Evolutionary conservation across 495 filamentous ascomycete genomes (phyloP).

Genomic region (Terfezia boudieri): DNA sequence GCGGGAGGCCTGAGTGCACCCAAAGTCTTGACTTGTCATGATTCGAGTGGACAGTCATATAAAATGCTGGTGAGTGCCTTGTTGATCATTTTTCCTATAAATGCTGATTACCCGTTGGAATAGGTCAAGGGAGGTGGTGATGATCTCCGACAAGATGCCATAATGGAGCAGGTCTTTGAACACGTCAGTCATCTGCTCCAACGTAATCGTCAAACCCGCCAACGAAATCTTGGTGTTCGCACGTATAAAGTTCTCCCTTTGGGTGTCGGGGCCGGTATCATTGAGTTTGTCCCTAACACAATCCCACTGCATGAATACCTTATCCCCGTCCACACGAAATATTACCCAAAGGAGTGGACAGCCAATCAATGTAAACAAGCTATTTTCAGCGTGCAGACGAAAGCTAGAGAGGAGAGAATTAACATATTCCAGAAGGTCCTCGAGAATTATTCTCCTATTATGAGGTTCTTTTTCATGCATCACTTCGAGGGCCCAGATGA

Average conservation of each 20-base stretch:
- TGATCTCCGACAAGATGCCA: slow-evolving; percentile 93
- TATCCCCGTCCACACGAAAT: slow-evolving; percentile 68
- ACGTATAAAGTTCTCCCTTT: slow-evolving; percentile 94
- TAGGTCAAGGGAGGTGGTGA: slow-evolving; percentile 84
- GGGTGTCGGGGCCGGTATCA: slow-evolving; percentile 63
- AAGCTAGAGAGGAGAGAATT: slow-evolving; percentile 46
- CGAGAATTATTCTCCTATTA: slow-evolving; percentile 72
- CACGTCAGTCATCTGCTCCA: slow-evolving; percentile 79
- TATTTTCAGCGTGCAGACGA: slow-evolving; percentile 46
- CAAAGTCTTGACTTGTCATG: slow-evolving; percentile 66
- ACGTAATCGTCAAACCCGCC: slow-evolving; percentile 61
- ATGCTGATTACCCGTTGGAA: slow-evolving; percentile 1
- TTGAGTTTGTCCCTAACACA: slow-evolving; percentile 89
- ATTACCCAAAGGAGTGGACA: slow-evolving; percentile 70
- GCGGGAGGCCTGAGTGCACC: slow-evolving; percentile 79
- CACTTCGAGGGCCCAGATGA: slow-evolving; percentile 83
- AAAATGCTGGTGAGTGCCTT: slow-evolving; percentile 50
- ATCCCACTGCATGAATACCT: slow-evolving; percentile 76
- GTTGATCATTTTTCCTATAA: not conserved
- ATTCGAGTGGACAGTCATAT: slow-evolving; percentile 49
- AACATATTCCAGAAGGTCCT: slow-evolving; percentile 48
- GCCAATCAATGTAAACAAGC: slow-evolving; percentile 48
- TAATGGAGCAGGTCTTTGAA: slow-evolving; percentile 99
- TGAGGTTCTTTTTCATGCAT: slow-evolving; percentile 94
- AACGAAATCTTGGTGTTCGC: slow-evolving; percentile 66